Evolutionary conservation across 768 basidiomycete genomes (phyloP).

Genomic region (Rhodotorula taiwanensis): DNA sequence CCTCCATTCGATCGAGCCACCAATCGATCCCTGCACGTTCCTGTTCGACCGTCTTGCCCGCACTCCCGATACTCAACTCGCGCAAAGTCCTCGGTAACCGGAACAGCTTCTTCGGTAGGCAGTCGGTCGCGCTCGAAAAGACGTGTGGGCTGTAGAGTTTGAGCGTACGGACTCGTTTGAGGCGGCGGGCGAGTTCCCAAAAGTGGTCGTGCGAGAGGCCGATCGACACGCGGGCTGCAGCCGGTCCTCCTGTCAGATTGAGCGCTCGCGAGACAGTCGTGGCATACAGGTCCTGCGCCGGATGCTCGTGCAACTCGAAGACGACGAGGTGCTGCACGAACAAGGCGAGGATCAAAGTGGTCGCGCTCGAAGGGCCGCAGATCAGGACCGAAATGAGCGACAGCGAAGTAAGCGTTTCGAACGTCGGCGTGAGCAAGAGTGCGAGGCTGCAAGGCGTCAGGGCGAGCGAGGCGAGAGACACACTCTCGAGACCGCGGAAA

Average conservation of each 20-base stretch:
- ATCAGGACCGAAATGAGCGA: constrained; percentile 3
- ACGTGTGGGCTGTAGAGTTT: constrained; percentile 2
- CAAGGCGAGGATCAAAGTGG: not conserved
- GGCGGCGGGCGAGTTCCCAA: not conserved
- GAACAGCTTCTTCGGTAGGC: not conserved
- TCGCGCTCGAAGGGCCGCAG: no score
- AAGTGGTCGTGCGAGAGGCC: not conserved
- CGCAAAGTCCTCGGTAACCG: constrained; percentile 4
- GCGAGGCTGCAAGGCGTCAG: no score
- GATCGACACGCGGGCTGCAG: not conserved
- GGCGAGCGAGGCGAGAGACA: constrained; percentile 3
- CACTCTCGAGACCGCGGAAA: not conserved
- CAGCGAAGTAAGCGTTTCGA: no score
- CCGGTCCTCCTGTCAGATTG: not conserved
- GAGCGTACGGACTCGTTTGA: constrained; percentile 2
- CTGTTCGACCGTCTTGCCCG: not conserved
- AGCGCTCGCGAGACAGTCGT: not conserved
- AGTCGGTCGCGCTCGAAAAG: not conserved
- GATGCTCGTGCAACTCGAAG: not conserved
- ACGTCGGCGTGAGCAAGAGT: no score
- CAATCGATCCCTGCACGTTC: not conserved
- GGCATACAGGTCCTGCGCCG: not conserved
- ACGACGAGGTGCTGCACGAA: not conserved
- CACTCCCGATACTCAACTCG: constrained; percentile 6
- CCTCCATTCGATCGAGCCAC: no score